Evolutionary conservation across 148 eudicot genomes (phyloP).

Genomic region (Rhododendron griersonianum): DNA sequence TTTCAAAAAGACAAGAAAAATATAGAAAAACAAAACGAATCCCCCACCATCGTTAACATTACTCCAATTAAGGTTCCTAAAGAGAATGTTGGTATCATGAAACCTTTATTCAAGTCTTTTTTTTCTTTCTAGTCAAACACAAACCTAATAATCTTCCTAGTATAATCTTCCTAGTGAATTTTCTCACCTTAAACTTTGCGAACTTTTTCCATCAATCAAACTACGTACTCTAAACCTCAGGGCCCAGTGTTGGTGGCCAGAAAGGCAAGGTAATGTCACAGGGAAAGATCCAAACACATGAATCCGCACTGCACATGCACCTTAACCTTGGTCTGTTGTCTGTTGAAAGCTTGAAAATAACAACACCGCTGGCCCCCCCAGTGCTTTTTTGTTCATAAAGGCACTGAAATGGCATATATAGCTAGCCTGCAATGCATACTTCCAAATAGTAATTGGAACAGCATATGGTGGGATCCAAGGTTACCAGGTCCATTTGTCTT

Average conservation of each 20-base stretch:
- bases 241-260: not conserved
- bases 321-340: constrained; percentile 8
- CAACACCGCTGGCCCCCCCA: not conserved
- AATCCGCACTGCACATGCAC: not conserved
- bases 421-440: not conserved
- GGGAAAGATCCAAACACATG: not conserved
- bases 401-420: not conserved
- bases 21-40: not conserved
- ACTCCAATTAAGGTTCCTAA: not conserved
- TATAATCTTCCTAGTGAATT: not conserved
- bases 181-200: not conserved
- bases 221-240: not conserved
- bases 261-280: not conserved
- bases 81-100: not conserved
- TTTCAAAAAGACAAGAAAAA: not conserved
- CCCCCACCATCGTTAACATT: not conserved
- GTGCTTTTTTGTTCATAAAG: not conserved
- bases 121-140: not conserved
- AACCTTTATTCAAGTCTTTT: not conserved
- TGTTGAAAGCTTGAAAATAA: constrained; percentile 9
- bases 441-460: not conserved
- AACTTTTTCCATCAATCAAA: not conserved
- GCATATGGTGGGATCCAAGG: not conserved
- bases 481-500: not conserved
- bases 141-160: not conserved